Conservation (phyloP, 352 stramenopile species). For the Phytophthora multivora region DNA sequence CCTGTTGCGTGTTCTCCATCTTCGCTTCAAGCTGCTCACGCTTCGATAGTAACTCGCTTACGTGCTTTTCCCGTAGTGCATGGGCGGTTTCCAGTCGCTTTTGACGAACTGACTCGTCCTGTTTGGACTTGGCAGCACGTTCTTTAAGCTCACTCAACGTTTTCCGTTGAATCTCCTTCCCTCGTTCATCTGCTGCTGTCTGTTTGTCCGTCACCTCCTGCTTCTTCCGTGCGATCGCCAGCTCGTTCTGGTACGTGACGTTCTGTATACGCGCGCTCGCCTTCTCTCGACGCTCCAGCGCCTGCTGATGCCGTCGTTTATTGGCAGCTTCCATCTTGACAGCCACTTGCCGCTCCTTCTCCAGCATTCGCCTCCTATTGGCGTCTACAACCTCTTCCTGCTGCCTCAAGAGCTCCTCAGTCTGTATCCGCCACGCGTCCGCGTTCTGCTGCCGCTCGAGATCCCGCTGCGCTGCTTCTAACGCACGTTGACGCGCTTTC, state of each 20-base stretch:
- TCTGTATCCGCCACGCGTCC: slow-evolving; percentile 72
- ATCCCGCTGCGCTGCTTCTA: slow-evolving; percentile 56
- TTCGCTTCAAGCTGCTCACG: slow-evolving; percentile 46
- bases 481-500: slow-evolving; percentile 37
- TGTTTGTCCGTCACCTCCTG: slow-evolving; percentile 71
- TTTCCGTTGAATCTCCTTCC: slow-evolving; percentile 67
- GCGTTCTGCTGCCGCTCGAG: slow-evolving; percentile 64
- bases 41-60: slow-evolving; percentile 46
- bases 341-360: slow-evolving; percentile 66
- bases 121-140: slow-evolving; percentile 57
- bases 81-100: slow-evolving; percentile 63
- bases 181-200: slow-evolving; percentile 45
- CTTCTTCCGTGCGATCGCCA: slow-evolving; percentile 63
- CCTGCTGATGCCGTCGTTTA: slow-evolving; percentile 56
- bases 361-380: slow-evolving; percentile 61
- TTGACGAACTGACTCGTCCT: slow-evolving; percentile 71
- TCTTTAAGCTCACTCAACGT: slow-evolving; percentile 62
- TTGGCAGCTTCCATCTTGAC: slow-evolving; percentile 66
- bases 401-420: slow-evolving; percentile 61
- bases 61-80: slow-evolving; percentile 44
- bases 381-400: slow-evolving; percentile 60
- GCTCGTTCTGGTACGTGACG: slow-evolving; percentile 61
- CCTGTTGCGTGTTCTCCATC: slow-evolving; percentile 30
- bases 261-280: slow-evolving; percentile 58
- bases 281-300: slow-evolving; percentile 55